Base-by-base conservation (phyloP, 1,139 yeast genomes). In the Hanseniaspora gamundiae region DNA sequence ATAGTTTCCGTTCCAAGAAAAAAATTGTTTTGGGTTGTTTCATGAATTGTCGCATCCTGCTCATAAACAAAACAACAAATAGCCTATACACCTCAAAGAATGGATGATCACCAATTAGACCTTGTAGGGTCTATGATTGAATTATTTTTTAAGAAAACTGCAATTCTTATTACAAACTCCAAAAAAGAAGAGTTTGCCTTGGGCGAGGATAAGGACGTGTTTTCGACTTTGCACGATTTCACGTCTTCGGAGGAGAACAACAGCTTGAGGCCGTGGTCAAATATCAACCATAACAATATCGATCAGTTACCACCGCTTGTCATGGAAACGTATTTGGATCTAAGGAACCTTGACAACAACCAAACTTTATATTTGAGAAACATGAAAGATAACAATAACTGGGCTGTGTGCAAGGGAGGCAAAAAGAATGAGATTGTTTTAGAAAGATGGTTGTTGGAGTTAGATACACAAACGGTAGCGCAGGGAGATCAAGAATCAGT, bases 391-490 rank as follows among this genome's bases (percentile, higher is more conserved):
- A 69, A 70, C 36, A 64, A 64, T 46, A 51, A 65, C n/a, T 73
- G 75, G 74, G 66, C 69, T 30, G 35, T 30, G 13, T 67, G 73
- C 14, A 70, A 68, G 46, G 42, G 42, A 4, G 69, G 70, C 2
- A 77, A 73, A 56, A 80, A 80, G 54, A 68, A 76, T 13, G 97
- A 88, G 60, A 75, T 91, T 16, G 95, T 91, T 2, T 65, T 91
- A 47, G 98, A 91, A 58, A 70, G 98, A 47, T 91, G 98, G 98
- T 68, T 86, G 22, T 67, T 91, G 33, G 95, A 87, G 59, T 74
- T 87, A 50, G 88, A 44, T 31, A 21, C 38, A 13, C 21, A 39
- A 22, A 30, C 45, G 40, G 21, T 40, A 35, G 21, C 54, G 52
- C 43, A 65, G 53, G 51, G 35, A 45, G 22, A 51, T 59, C 59